Evolutionary conservation across 2,329 filamentous ascomycete species (phyloP).

Genomic region (Helotiales sp.): DNA sequence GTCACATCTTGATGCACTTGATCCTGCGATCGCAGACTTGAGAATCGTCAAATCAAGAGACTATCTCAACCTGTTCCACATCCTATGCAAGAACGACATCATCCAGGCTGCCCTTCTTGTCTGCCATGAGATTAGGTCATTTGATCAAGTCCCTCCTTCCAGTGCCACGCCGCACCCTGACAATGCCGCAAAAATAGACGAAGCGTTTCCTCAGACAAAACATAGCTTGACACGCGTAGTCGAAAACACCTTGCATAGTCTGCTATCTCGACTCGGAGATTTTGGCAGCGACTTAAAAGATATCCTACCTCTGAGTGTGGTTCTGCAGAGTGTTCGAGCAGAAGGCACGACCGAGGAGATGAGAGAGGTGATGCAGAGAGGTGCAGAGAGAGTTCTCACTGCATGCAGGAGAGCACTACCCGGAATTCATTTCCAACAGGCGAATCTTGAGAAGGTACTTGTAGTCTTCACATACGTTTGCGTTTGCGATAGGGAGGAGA

Average conservation of each 20-base stretch:
- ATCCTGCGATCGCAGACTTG: conserved; percentile 31
- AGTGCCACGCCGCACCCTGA: neutral
- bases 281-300: conserved; percentile 43
- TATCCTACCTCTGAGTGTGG: conserved; percentile 40
- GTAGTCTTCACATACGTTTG: neutral
- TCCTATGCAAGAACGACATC: conserved; percentile 30
- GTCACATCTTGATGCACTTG: conserved; percentile 33
- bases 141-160: conserved; percentile 13
- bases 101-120: conserved; percentile 30
- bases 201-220: conserved; percentile 32
- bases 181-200: neutral
- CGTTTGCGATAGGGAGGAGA: no score
- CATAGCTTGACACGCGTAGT: conserved; percentile 39
- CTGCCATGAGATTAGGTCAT: conserved; percentile 31
- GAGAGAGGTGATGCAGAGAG: conserved; percentile 38
- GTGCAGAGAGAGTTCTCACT: conserved; percentile 39
- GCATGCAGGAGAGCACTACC: conserved; percentile 32
- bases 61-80: conserved; percentile 34
- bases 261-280: conserved; percentile 39
- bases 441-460: neutral
- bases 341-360: conserved; percentile 39
- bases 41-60: conserved; percentile 29
- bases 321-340: conserved; percentile 40
- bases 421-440: conserved; percentile 11
- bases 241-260: conserved; percentile 41